Evolutionary conservation across 2,329 filamentous ascomycete species (phyloP).

Genomic region (Cyphellophora attinorum): DNA sequence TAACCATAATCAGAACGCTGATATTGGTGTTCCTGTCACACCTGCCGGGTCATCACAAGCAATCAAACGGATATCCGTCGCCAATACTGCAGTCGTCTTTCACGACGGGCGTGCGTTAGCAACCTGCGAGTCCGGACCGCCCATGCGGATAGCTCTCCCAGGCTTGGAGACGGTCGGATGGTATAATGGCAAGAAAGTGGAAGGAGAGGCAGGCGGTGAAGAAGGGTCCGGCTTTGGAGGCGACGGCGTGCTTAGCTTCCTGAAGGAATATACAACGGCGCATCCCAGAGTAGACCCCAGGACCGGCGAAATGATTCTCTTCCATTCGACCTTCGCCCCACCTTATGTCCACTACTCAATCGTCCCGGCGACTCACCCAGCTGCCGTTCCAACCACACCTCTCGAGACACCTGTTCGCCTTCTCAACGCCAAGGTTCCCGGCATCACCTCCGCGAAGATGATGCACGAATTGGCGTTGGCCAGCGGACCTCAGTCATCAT

Average conservation of each 20-base stretch:
- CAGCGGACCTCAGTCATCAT: slow-evolving; percentile 54
- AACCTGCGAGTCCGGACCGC: slow-evolving; percentile 62
- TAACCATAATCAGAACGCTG: slow-evolving; percentile 48
- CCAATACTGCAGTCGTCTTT: slow-evolving; percentile 57
- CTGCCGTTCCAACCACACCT: slow-evolving; percentile 20
- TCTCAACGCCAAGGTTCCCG: slow-evolving; percentile 49
- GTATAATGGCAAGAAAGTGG: slow-evolving; percentile 52
- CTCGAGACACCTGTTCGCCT: slow-evolving; percentile 19
- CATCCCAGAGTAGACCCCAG: slow-evolving; percentile 55
- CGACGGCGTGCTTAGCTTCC: slow-evolving; percentile 46
- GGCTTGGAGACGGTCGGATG: slow-evolving; percentile 59
- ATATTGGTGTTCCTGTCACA: slow-evolving; percentile 49
- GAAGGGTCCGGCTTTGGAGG: slow-evolving; percentile 41
- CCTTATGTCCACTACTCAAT: slow-evolving; percentile 62
- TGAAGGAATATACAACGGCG: slow-evolving; percentile 63
- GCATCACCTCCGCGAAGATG: slow-evolving; percentile 56
- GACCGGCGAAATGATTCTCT: slow-evolving; percentile 57
- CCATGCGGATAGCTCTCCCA: slow-evolving; percentile 56
- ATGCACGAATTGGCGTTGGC: slow-evolving; percentile 68
- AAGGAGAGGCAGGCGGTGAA: slow-evolving; percentile 25
- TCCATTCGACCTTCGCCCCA: slow-evolving; percentile 55
- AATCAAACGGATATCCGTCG: slow-evolving; percentile 61
- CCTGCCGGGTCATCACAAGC: slow-evolving; percentile 43
- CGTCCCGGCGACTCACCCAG: slow-evolving; percentile 32
- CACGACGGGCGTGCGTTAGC: slow-evolving; percentile 61